phyloP scores from a whole-genome alignment of 371 early-diverging fungal species.

The Phascolomyces articulosus region DNA sequence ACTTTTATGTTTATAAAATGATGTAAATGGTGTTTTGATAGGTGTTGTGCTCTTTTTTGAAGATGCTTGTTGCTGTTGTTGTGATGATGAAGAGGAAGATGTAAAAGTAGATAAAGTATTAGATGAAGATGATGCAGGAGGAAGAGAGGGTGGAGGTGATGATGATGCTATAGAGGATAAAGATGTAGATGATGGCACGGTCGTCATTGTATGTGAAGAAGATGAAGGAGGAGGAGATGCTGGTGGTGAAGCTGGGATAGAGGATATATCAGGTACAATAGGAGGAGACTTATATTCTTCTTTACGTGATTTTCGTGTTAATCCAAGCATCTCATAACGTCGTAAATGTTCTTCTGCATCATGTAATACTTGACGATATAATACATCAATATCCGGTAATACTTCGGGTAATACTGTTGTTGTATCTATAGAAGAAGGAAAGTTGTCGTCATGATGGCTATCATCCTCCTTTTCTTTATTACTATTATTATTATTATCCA shows the following conservation, averaged over 20 bases:
- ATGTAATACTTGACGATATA: slow-evolving; percentile 48
- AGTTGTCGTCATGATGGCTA: too few species aligned
- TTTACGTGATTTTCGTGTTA: slow-evolving; percentile 20
- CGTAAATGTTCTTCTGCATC: slow-evolving; percentile 57
- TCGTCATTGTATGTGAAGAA: not conserved
- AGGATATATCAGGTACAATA: not conserved
- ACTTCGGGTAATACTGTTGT: not conserved
- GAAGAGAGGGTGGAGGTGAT: slow-evolving; percentile 22
- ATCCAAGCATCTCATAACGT: slow-evolving; percentile 57
- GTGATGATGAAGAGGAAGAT: not conserved
- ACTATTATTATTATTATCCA: too few species aligned
- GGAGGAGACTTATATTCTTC: not conserved
- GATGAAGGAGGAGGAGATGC: not conserved
- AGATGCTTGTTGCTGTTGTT: slow-evolving; percentile 1
- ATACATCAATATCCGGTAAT: slow-evolving; percentile 34
- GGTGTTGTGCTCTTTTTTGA: slow-evolving; percentile 18
- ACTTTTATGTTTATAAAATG: not conserved
- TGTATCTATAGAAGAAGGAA: not conserved
- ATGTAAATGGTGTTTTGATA: not conserved
- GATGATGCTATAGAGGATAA: slow-evolving; percentile 9
- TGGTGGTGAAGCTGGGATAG: not conserved
- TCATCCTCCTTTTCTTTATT: too few species aligned
- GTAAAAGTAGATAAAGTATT: not conserved
- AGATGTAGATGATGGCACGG: not conserved
- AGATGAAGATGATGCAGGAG: slow-evolving; percentile 10